A percentile compares a stretch with the other conserved stretches of the same genome.
phyloP scores from a whole-genome alignment of 2,329 filamentous ascomycete species.

The Nemania sp. region DNA sequence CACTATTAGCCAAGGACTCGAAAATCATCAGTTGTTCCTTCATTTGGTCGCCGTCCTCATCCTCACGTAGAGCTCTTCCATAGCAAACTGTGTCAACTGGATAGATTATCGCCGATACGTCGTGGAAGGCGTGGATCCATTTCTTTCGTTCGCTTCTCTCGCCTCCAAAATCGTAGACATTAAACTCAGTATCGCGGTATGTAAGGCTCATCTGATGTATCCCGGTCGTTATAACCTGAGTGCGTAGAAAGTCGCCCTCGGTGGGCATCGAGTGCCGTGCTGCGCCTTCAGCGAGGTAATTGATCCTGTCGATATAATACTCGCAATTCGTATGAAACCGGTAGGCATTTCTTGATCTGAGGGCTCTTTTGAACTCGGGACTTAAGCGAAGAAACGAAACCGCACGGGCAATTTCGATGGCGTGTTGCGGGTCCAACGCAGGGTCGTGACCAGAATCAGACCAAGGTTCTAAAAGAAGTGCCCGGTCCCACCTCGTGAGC shows the following conservation, averaged over 20 bases:
- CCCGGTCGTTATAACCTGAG: constrained; percentile 9
- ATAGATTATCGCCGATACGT: constrained; percentile 7
- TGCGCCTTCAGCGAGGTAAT: constrained; percentile 1
- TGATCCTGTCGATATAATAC: constrained; percentile 9
- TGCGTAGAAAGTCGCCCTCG: constrained; percentile 4
- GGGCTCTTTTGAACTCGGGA: not conserved
- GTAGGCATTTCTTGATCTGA: not conserved
- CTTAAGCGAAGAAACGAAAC: not conserved
- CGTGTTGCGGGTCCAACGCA: not conserved
- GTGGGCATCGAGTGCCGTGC: not conserved
- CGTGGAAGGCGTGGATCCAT: constrained; percentile 8
- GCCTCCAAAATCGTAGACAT: constrained; percentile 11
- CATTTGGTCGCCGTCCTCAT: constrained; percentile 1
- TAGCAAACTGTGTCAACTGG: constrained; percentile 15
- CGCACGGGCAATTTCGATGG: not conserved
- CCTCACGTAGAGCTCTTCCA: not conserved
- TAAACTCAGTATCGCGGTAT: not conserved
- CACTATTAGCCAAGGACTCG: not conserved
- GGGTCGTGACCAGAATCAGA: not conserved
- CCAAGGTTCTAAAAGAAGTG: not conserved
- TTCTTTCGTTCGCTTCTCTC: constrained; percentile 11
- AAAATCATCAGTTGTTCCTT: not conserved
- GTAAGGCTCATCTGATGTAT: constrained; percentile 2
- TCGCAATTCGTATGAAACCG: constrained; percentile 7
- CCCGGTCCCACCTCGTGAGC: not conserved